Evolutionary conservation across 305 asterid species (phyloP), one percentile per base, ranked within the genome.

Genomic region (Fraxinus ornus): DNA sequence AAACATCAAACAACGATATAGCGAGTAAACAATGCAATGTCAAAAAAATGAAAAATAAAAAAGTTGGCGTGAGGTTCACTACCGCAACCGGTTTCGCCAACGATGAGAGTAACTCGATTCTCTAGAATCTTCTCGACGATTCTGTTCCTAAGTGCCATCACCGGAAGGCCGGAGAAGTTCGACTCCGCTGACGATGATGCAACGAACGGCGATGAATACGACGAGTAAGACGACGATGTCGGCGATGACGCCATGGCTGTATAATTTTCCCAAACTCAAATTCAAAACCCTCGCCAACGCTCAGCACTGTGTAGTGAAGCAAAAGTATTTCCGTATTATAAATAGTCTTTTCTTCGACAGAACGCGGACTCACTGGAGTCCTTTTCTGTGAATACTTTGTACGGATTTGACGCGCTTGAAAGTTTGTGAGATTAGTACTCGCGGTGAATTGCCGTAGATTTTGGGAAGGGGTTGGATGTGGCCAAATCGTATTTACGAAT

Each of bases 11-110:
- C 35, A 36, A 21, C 55, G 24, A 76, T 70, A 77, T 19, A 0
- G 77, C 64, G 33, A 52, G 9, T 15, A 37, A 77, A 44, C 3
- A 52, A 44, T n/a, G 62, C 17, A 41, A 37, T 60, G 47, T 19
- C 73, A 64, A 47, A n/a, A 66, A 37, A 28, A 64, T 35, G 60
- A 36, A 19, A 37, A 10, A 60, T 12, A 28, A 36, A 30, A 32
- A 35, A 0, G 75, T 24, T 70, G 75, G 79, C 17, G 10, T 49
- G 13, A 33, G 73, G 39, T 33, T 35, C 68, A 44, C 55, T 91
- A 95, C 99, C 98, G 81, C 98, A 94, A 28, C 99, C 98, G 81
- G 99, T 90, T 86, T 95, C 99, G 0, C 99, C 99, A 41, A 94
- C 88, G 79, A 94, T 92, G 19, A 95, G 88, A 24, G 99, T 95